Evolutionary conservation across 2,329 filamentous ascomycete genomes (phyloP), one percentile per base, ranked within the genome.

Genomic region (Sporothrix brasiliensis): DNA sequence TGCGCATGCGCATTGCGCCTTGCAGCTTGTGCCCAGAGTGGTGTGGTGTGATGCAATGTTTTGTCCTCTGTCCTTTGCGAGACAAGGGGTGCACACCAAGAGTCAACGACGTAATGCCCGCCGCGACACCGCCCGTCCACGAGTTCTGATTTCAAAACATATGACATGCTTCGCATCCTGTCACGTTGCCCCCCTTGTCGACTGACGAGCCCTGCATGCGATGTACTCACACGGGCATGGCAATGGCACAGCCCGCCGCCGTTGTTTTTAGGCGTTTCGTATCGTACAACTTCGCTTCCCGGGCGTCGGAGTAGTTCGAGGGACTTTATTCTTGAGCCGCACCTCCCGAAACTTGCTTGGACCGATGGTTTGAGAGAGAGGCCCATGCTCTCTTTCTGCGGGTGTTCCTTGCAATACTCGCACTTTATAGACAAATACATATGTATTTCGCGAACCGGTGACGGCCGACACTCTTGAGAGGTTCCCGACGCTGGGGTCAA

Each of bases 41-140:
- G 13, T 14, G n/a, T 41, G 34, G 30, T 41, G 56, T 61, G 56
- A 1, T 34, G 4, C 7, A 24, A 24, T 24, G 24, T 24, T 2
- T 24, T 24, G 24, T 24, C 24, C 24, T 34, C 1, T 34, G 34
- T 34, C 21, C n/a, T 13, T 19, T 60, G 54, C 41, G 30, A 60
- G 54, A 34, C 30, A 39, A 60, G 56, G 56, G 56, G 9, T 60
- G 34, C 56, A 60, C 56, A 60, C 56, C 56, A 60, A 54, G 10
- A 58, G 34, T 41, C 56, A 60, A 60, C 56, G 34, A 60, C 56
- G 56, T 60, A 60, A 60, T 60, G 56, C 14, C 13, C 34, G 56
- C 56, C 19, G 56, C 34, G 34, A 34, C 34, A 34, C 34, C 34
- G 34, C 39, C 56, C 30, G 39, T 58, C 54, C 54, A 58, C 4